Evolutionary conservation across 116 monocot species (phyloP), one percentile per base, ranked within the genome.

Genomic region (Zostera marina): DNA sequence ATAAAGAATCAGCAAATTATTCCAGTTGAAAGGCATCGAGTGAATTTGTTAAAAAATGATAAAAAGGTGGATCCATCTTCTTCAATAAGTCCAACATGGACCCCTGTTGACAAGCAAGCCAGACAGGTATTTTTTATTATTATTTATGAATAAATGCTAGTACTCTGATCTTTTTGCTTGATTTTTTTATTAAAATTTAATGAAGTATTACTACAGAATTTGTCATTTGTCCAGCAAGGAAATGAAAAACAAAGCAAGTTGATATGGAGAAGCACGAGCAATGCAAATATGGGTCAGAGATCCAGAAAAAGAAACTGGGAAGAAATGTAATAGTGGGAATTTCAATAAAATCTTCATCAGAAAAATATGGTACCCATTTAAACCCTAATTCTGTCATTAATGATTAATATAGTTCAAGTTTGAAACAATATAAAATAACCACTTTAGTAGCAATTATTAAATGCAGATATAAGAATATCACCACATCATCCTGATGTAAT

Each of bases 91-190:
- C 77, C 81, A 56, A 59, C 90, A 63, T 98, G 85, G 86, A 98
- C 98, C 19, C 98, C 98, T 8, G 54, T 86, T 58, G 96, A 96
- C 68, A 98, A 98, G 76, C 77, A 80, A 73, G 90, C 96, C 54
- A 96, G 98, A 78, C 86, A 79, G 83, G 98, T 98, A 60, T 45
- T 13, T 14, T 66, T 15, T 52, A 22, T 32, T 32, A 5, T 32
- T 32, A 1, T 3, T 32, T 32, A 2, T 2, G 5, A 32, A 32
- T 7, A 58, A 39, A 5, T 58, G 32, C 22, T 64, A 32, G 32
- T 11, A 13, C 21, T n/a, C n/a, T 53, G 11, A 14, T 41, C 13
- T 20, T 7, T 20, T 22, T 40, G 42, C 38, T 22, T 22, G 4
- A 21, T 45, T 21, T 45, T 21, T 21, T 7, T n/a, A 38, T 23